Evolutionary conservation across 768 basidiomycete species (phyloP).

Genomic region (Fomitopsis pulvina): DNA sequence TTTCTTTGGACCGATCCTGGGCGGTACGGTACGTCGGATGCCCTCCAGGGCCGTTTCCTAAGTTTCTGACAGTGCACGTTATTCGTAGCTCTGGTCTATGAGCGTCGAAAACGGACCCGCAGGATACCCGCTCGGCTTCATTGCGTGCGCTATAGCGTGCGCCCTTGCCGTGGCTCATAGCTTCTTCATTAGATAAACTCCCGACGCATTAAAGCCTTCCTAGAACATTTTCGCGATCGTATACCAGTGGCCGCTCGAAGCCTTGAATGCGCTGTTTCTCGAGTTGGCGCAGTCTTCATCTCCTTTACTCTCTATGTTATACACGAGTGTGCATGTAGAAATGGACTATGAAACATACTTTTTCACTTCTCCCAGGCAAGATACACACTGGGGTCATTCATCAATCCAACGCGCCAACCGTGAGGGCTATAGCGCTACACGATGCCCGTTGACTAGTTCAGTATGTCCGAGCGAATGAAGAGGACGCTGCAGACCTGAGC

Average conservation of each 20-base stretch:
- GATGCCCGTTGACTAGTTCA: too few relatives aligned
- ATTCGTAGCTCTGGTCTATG: constrained; percentile 58
- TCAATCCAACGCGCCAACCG: too few relatives aligned
- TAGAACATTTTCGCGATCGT: neutral
- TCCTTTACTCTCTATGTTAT: too few relatives aligned
- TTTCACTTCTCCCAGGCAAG: too few relatives aligned
- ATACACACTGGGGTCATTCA: too few relatives aligned
- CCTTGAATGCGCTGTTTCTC: neutral
- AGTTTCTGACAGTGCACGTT: neutral
- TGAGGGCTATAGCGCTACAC: too few relatives aligned
- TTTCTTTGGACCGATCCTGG: constrained; percentile 82
- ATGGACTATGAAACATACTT: too few relatives aligned
- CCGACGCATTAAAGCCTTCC: neutral
- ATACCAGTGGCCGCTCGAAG: neutral
- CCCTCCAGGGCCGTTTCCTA: too few relatives aligned
- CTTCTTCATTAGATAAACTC: constrained; percentile 58
- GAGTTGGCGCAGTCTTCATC: neutral
- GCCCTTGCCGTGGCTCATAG: constrained; percentile 60
- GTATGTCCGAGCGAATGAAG: too few relatives aligned
- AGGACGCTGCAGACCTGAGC: too few relatives aligned
- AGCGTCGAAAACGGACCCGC: constrained; percentile 62
- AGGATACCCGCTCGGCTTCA: constrained; percentile 72
- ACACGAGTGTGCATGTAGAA: too few relatives aligned
- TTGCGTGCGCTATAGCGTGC: constrained; percentile 57
- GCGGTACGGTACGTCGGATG: constrained; percentile 60